These are phyloP conservation scores for Boletellus sp. DNA, from an alignment of 768 basidiomycete species.

Conservation along the genomic window DNA sequence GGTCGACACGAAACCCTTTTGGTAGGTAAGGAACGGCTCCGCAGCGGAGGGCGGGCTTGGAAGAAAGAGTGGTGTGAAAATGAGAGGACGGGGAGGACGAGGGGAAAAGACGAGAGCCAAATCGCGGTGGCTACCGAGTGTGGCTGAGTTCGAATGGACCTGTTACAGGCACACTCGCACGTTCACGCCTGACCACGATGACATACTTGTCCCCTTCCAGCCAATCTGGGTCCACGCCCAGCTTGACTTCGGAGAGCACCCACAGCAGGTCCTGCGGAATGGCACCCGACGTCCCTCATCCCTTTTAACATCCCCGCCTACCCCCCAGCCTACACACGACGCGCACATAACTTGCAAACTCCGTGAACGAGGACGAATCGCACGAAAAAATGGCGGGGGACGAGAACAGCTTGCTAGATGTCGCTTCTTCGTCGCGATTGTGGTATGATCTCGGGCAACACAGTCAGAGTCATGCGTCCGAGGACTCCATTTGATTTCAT, in stretches of 20 bases:
- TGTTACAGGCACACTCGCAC: neutral
- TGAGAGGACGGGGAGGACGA: slow-evolving; percentile 10
- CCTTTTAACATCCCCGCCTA: too few species aligned
- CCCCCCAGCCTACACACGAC: slow-evolving; percentile 2
- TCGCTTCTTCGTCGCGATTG: neutral
- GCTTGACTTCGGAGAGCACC: too few species aligned
- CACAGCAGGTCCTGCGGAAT: too few species aligned
- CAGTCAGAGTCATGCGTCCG: neutral
- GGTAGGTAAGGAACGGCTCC: slow-evolving; percentile 28
- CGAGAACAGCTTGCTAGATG: neutral
- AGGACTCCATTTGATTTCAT: neutral
- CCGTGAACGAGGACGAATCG: neutral
- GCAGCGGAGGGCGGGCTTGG: slow-evolving; percentile 21
- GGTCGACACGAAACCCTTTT: slow-evolving; percentile 1
- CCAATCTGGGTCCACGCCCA: too few species aligned
- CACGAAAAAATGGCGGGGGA: neutral
- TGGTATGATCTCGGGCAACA: neutral
- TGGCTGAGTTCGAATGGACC: too few species aligned
- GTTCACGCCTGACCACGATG: too few species aligned
- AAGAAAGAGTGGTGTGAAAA: slow-evolving; percentile 19
- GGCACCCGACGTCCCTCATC: too few species aligned
- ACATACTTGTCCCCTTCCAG: too few species aligned
- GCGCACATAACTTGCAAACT: neutral
- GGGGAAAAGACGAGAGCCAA: slow-evolving; percentile 4
- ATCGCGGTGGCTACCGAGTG: too few species aligned